These are phyloP conservation scores for Pseudogymnoascus sp. DNA, from an alignment of 2,329 filamentous ascomycete genomes.

Conservation along the genomic window DNA sequence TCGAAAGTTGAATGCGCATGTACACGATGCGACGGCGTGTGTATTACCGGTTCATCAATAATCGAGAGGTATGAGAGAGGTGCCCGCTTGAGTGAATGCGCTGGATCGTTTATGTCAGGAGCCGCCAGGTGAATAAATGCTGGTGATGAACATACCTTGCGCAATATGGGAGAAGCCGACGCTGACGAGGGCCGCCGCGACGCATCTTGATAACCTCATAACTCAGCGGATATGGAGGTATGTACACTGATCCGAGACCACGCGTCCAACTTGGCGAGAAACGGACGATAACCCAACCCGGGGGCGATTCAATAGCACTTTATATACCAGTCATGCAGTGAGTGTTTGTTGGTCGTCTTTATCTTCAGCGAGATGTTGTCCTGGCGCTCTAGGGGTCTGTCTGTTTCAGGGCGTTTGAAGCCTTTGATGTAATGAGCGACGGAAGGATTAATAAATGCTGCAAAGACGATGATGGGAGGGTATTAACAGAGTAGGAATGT, in stretches of 20 bases:
- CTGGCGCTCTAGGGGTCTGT: constrained; percentile 1
- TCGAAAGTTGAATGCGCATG: constrained; percentile 78
- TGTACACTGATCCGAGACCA: not conserved
- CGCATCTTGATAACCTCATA: constrained; percentile 10
- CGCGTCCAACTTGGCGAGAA: not conserved
- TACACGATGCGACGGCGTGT: constrained; percentile 69
- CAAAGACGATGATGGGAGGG: not conserved
- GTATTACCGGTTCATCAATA: constrained; percentile 66
- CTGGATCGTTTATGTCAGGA: constrained; percentile 31
- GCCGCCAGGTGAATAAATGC: not conserved
- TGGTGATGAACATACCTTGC: constrained; percentile 1
- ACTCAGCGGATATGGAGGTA: not conserved
- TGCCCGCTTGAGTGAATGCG: constrained; percentile 64
- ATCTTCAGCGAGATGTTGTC: not conserved
- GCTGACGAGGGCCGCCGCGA: constrained; percentile 10
- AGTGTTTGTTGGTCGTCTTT: not conserved
- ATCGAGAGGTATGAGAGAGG: constrained; percentile 66
- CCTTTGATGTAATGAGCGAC: constrained; percentile 3
- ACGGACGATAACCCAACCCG: constrained; percentile 5
- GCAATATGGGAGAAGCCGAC: constrained; percentile 1
- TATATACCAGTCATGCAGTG: not conserved
- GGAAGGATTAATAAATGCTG: constrained; percentile 4
- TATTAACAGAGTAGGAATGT: constrained; percentile 5
- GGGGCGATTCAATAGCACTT: not conserved
- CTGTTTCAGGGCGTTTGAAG: constrained; percentile 3